Evolutionary conservation across 2,329 filamentous ascomycete species (phyloP).

Genomic region (Fusarium nisikadoi): DNA sequence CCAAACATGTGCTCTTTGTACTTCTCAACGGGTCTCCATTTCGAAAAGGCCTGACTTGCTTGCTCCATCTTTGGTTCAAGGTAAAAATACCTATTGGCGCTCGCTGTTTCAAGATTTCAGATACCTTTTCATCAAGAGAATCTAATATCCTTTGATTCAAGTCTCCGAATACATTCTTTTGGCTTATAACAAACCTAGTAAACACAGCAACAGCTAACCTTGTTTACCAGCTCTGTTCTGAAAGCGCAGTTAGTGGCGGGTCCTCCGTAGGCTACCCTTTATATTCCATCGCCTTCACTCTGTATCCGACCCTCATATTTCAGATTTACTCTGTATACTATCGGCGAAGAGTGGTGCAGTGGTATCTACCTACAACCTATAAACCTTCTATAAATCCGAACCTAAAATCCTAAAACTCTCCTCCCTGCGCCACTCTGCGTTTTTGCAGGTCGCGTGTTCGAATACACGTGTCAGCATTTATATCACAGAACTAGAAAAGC

Average conservation of each 20-base stretch:
- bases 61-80: too few relatives aligned
- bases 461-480: neutral
- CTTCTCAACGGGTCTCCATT: neutral
- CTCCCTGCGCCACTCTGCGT: neutral
- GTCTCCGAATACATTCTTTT: too few relatives aligned
- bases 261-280: fast-evolving
- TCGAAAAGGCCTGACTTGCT: too few relatives aligned
- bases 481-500: neutral
- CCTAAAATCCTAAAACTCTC: slow-evolving; percentile 3
- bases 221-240: neutral
- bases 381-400: neutral
- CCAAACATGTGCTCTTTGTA: neutral
- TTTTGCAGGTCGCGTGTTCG: slow-evolving; percentile 1
- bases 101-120: too few relatives aligned
- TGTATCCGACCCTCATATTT: neutral
- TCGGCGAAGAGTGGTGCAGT: slow-evolving; percentile 2
- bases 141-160: too few relatives aligned
- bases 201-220: too few relatives aligned
- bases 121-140: too few relatives aligned
- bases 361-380: slow-evolving; percentile 7
- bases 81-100: too few relatives aligned
- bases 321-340: neutral
- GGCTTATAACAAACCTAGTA: too few relatives aligned
- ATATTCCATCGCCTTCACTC: neutral
- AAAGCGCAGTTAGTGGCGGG: fast-evolving